These are phyloP conservation scores for Trichoderma pleuroti DNA, from an alignment of 2,329 filamentous ascomycete genomes.

Conservation along the genomic window DNA sequence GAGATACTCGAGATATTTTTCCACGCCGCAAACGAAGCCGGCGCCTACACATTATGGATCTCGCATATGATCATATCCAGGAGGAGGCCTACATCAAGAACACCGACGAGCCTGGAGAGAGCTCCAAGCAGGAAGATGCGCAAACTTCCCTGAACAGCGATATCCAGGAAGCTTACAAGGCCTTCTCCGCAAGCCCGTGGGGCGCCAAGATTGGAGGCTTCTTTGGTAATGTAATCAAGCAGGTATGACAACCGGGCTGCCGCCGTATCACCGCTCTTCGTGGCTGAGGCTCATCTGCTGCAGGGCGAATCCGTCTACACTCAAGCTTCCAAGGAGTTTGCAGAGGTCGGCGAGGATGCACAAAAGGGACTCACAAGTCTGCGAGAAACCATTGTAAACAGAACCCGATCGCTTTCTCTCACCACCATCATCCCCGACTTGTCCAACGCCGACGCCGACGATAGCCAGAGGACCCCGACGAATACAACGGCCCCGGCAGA, in stretches of 20 bases:
- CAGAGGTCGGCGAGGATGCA: constrained; percentile 74
- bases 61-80: constrained; percentile 94
- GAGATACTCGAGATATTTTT: neutral
- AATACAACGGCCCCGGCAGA: constrained; percentile 36
- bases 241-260: constrained; percentile 49
- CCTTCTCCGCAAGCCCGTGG: constrained; percentile 89
- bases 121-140: constrained; percentile 39
- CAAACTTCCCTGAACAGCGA: constrained; percentile 72
- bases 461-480: constrained; percentile 47
- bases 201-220: constrained; percentile 83
- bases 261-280: neutral
- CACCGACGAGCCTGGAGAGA: constrained; percentile 44
- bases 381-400: constrained; percentile 63
- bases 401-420: constrained; percentile 71
- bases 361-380: constrained; percentile 74
- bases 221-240: constrained; percentile 88
- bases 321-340: constrained; percentile 81
- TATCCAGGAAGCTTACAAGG: constrained; percentile 91
- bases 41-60: constrained; percentile 64
- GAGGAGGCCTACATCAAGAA: constrained; percentile 70
- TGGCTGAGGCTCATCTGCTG: constrained; percentile 14
- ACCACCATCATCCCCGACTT: constrained; percentile 36
- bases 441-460: constrained; percentile 31
- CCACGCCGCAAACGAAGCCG: neutral
- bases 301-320: constrained; percentile 80